Evolutionary conservation across 371 early-diverging fungal genomes (phyloP), one percentile per base, ranked within the genome.

Genomic region (Mortierella sp.): DNA sequence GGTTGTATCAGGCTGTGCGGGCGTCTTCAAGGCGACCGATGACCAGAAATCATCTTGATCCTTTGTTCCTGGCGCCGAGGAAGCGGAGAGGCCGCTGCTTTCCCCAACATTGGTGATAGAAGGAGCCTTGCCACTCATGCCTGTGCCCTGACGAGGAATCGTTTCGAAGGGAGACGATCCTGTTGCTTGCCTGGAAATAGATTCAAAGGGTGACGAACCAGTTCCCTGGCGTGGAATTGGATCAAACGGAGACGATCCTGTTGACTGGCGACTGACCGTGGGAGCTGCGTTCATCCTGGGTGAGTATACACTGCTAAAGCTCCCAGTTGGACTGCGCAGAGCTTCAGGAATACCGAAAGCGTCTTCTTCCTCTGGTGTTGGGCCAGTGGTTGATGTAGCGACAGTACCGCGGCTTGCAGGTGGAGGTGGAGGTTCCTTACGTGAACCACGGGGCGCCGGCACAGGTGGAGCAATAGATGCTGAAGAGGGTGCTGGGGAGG

Each of bases 371-470:
- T 76, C 78, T 13, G 78, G 63, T 9, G 70, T 54, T 27, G 53
- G 55, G n/a, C 62, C 49, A 2, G 68, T 50, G 7, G 65, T 38
- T 28, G 59, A 2, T 14, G 51, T 13, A 28, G 30, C 61, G 2
- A 45, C 54, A 12, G 62, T 61, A n/a, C 78, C 78, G 23, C 78
- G 78, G 49, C 78, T 76, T 13, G 70, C 78, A 23, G 78, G 78
- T 28, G 78, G 78, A 13, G 78, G 78, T 58, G 78, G 78, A 30
- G 78, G 70, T 41, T 76, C 78, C 63, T 76, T 76, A n/a, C 78
- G 51, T n/a, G 70, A 62, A 41, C 78, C 78, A 31, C 78, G 70
- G 26, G 78, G 78, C 18, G 70, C 78, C n/a, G 78, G 78, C 6
- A 58, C 58, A 16, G 76, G 69, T 14, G 76, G 76, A 4, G 63